A percentile compares a stretch with the other conserved stretches of the same genome.
Conservation (phyloP, 371 early-diverging fungal species). For the Syncephalastrum monosporum region DNA sequence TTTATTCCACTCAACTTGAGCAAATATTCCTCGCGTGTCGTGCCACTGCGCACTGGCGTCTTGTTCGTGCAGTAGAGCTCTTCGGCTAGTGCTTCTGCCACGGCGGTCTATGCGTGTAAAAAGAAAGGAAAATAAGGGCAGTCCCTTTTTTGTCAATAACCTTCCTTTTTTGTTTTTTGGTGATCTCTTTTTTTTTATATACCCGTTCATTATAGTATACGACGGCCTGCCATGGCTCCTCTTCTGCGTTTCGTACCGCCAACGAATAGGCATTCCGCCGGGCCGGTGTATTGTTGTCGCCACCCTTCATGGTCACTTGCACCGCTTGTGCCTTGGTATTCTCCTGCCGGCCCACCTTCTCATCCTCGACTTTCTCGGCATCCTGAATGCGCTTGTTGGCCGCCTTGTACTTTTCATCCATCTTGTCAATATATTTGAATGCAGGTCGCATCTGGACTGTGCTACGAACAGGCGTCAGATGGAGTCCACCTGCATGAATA, state of each 20-base stretch:
- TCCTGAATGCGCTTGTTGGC: slow-evolving; percentile 67
- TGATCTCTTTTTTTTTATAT: slow-evolving; percentile 36
- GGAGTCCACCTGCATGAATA: slow-evolving; percentile 65
- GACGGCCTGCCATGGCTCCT: slow-evolving; percentile 78
- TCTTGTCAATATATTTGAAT: slow-evolving; percentile 85
- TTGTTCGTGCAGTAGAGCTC: slow-evolving; percentile 1
- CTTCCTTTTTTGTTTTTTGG: slow-evolving; percentile 14
- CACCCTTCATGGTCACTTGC: slow-evolving; percentile 53
- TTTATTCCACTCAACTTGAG: slow-evolving; percentile 31
- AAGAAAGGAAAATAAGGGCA: no score
- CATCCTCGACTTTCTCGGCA: slow-evolving; percentile 63
- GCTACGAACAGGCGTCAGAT: slow-evolving; percentile 75
- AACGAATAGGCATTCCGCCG: slow-evolving; percentile 59
- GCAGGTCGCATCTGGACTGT: slow-evolving; percentile 82
- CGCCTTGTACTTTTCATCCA: slow-evolving; percentile 79
- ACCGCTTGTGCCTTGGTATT: slow-evolving; percentile 1
- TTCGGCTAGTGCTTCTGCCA: no score
- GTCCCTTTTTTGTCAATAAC: no score
- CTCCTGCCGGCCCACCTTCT: slow-evolving; percentile 11
- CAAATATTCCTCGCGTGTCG: slow-evolving; percentile 43
- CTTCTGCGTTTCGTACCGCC: slow-evolving; percentile 64
- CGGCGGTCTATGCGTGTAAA: no score
- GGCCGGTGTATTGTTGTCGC: slow-evolving; percentile 51
- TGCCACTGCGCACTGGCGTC: slow-evolving; percentile 30
- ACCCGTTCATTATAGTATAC: slow-evolving; percentile 65